Conservation (phyloP, 306 rosid species). For the Trifolium dubium region DNA sequence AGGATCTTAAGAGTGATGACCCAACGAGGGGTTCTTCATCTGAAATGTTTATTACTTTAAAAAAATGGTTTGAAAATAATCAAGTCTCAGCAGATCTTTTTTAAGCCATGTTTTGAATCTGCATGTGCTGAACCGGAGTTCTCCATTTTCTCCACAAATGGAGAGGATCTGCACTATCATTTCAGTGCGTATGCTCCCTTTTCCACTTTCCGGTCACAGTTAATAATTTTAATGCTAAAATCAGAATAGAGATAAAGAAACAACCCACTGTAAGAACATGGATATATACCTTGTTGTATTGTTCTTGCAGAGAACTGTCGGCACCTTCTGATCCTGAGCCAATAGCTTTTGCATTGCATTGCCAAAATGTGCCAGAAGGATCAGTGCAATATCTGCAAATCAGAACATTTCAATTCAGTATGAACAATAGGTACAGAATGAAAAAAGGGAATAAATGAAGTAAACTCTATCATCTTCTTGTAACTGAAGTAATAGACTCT, state of each 20-base stretch:
- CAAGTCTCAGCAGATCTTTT: background rate
- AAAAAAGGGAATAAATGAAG: background rate
- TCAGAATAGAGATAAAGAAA: background rate
- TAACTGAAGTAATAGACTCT: slow-evolving; percentile 11
- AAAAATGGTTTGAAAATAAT: no score
- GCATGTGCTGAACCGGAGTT: background rate
- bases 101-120: background rate
- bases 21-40: no score
- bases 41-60: no score
- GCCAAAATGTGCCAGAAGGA: slow-evolving; percentile 99
- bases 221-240: slow-evolving; percentile 25
- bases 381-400: slow-evolving; percentile 85
- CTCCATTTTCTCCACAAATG: background rate
- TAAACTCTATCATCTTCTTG: background rate
- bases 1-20: no score
- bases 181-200: slow-evolving; percentile 15
- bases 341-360: slow-evolving; percentile 98
- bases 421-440: background rate
- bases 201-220: background rate
- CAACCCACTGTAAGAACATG: slow-evolving; percentile 1
- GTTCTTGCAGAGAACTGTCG: slow-evolving; percentile 98
- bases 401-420: slow-evolving; percentile 34
- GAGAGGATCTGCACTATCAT: background rate
- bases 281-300: slow-evolving; percentile 77
- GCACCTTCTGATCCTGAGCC: slow-evolving; percentile 99